These are phyloP conservation scores for Fusarium ambrosium DNA, from an alignment of 2,329 filamentous ascomycete species.

Conservation along the genomic window DNA sequence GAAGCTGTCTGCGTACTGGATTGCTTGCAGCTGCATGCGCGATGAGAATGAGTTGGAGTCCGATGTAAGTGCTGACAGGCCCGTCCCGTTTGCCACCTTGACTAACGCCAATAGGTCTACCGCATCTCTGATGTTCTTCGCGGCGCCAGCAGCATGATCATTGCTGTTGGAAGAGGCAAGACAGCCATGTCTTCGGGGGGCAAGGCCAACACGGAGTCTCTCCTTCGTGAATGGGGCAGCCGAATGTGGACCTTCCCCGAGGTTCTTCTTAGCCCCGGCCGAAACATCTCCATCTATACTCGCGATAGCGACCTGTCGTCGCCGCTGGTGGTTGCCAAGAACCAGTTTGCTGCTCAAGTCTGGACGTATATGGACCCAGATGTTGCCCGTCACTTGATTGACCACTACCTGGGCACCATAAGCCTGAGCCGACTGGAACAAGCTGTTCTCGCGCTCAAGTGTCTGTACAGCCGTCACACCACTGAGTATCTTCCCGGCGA, in stretches of 20 bases:
- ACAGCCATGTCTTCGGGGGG: slow-evolving; percentile 14
- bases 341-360: slow-evolving; percentile 49
- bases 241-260: slow-evolving; percentile 49
- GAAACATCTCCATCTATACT: slow-evolving; percentile 42
- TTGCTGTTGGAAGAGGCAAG: slow-evolving; percentile 42
- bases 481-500: slow-evolving; percentile 47
- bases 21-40: slow-evolving; percentile 46
- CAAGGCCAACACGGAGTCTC: slow-evolving; percentile 38
- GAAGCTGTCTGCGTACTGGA: slow-evolving; percentile 45
- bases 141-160: slow-evolving; percentile 42
- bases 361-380: slow-evolving; percentile 48
- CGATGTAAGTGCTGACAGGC: slow-evolving; percentile 30
- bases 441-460: slow-evolving; percentile 48
- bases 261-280: slow-evolving; percentile 45
- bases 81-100: background rate
- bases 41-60: slow-evolving; percentile 43
- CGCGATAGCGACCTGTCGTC: slow-evolving; percentile 40
- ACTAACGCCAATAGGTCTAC: slow-evolving; percentile 38
- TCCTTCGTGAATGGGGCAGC: slow-evolving; percentile 47
- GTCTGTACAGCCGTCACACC: slow-evolving; percentile 48
- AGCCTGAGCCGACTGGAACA: slow-evolving; percentile 52
- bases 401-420: slow-evolving; percentile 52
- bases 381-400: slow-evolving; percentile 50
- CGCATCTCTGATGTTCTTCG: slow-evolving; percentile 48
- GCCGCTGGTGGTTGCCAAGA: slow-evolving; percentile 47